These are phyloP conservation scores for Phialophora chinensis DNA, from an alignment of 2,329 filamentous ascomycete species.

Conservation along the genomic window DNA sequence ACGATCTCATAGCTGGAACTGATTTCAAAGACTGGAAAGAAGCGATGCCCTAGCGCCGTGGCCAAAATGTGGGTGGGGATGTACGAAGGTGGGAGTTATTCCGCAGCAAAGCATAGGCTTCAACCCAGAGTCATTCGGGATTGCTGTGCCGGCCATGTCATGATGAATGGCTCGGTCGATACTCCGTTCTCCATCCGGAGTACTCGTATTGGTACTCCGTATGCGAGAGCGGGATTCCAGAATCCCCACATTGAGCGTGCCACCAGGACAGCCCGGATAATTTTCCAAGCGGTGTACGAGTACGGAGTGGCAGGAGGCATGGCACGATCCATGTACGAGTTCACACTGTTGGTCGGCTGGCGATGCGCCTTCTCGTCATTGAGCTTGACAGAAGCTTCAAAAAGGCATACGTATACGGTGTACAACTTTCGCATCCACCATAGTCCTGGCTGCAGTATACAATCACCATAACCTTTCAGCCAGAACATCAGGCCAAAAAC, in stretches of 20 bases:
- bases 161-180: not conserved
- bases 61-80: conserved; percentile 9
- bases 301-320: not conserved
- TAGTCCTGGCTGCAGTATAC: too few species aligned
- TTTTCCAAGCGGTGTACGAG: not conserved
- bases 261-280: not conserved
- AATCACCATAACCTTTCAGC: not conserved
- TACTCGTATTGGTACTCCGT: not conserved
- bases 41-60: not conserved
- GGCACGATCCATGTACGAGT: too few species aligned
- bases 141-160: not conserved
- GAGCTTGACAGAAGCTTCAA: too few species aligned
- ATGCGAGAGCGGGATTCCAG: not conserved
- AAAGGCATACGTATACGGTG: too few species aligned
- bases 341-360: too few species aligned
- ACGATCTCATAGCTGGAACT: conserved; percentile 7
- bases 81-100: conserved; percentile 12
- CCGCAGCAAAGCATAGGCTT: not conserved
- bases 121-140: conserved; percentile 5
- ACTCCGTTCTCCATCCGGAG: not conserved
- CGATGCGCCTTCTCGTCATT: too few species aligned
- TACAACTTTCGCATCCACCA: too few species aligned
- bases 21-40: conserved; percentile 15
- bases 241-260: not conserved
- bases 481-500: not conserved